Conservation (phyloP, 768 basidiomycete species). For the Xanthoconium stramineum region DNA sequence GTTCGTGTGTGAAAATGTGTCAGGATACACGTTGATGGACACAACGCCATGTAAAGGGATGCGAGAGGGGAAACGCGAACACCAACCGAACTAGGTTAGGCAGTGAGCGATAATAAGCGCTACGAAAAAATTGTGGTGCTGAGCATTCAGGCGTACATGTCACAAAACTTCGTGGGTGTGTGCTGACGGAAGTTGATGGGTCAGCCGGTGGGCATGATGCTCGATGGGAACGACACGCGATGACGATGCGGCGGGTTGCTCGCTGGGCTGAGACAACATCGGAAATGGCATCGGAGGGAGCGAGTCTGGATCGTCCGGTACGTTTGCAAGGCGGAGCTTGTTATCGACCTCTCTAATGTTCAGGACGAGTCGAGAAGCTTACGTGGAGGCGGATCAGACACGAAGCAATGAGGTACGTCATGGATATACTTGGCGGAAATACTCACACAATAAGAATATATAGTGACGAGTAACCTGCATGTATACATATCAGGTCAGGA, state of each 20-base stretch:
- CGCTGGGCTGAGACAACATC: not conserved
- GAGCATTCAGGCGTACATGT: no score
- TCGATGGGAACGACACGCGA: not conserved
- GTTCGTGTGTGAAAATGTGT: no score
- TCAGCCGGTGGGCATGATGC: no score
- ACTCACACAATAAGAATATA: constrained; percentile 24
- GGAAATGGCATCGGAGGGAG: not conserved
- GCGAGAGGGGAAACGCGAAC: no score
- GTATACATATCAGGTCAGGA: constrained; percentile 1
- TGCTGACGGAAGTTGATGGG: no score
- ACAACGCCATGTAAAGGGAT: no score
- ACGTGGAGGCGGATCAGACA: not conserved
- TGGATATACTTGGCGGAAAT: not conserved
- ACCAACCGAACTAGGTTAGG: no score
- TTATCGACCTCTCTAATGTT: constrained; percentile 13
- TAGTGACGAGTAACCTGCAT: constrained; percentile 12
- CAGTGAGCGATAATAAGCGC: no score
- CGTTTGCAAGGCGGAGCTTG: not conserved
- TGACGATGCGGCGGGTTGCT: constrained; percentile 10
- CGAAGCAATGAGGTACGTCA: not conserved
- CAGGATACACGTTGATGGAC: no score
- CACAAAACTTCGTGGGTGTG: no score
- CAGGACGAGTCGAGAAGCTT: constrained; percentile 21
- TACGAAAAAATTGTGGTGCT: no score
- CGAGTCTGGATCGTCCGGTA: constrained; percentile 2